Conservation (phyloP, 164 flowering plant genomes). For the Nelumbo lutea region DNA sequence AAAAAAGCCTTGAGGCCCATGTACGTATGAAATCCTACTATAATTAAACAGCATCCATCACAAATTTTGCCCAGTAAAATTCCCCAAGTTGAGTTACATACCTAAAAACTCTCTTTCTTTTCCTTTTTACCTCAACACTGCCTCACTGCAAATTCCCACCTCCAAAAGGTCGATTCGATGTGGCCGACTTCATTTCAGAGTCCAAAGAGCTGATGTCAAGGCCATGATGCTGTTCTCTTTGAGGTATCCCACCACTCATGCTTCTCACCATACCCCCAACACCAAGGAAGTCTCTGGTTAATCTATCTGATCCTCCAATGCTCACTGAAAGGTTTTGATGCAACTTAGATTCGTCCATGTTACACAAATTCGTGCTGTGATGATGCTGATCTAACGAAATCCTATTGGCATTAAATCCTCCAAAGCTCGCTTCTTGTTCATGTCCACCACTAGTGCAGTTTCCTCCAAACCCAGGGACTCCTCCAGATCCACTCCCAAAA, state of each 20-base stretch:
- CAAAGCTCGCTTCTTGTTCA: slow-evolving; percentile 23
- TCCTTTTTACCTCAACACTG: background rate
- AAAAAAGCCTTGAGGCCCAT: slow-evolving; percentile 16
- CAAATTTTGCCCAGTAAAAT: slow-evolving; percentile 11
- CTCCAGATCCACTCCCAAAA: slow-evolving; percentile 22
- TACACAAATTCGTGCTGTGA: slow-evolving; percentile 14
- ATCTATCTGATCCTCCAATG: slow-evolving; percentile 45
- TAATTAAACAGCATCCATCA: slow-evolving; percentile 9
- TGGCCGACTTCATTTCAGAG: slow-evolving; percentile 28
- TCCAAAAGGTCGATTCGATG: slow-evolving; percentile 31
- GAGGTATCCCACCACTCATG: slow-evolving; percentile 32
- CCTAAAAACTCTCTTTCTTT: slow-evolving; percentile 6
- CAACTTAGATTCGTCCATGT: slow-evolving; percentile 30
- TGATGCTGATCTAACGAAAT: slow-evolving; percentile 21
- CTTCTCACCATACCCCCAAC: slow-evolving; percentile 64
- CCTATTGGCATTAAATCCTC: slow-evolving; percentile 22
- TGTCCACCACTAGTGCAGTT: slow-evolving; percentile 10
- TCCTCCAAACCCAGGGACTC: slow-evolving; percentile 22
- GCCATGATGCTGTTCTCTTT: slow-evolving; percentile 30
- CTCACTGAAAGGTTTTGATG: slow-evolving; percentile 29
- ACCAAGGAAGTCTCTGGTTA: slow-evolving; percentile 75
- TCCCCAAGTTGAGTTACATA: slow-evolving; percentile 17
- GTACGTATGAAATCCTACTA: slow-evolving; percentile 12
- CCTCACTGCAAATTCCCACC: slow-evolving; percentile 43
- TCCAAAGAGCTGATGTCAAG: slow-evolving; percentile 37